phyloP scores from a whole-genome alignment of 2,329 filamentous ascomycete genomes.

The Diaporthe amygdali region DNA sequence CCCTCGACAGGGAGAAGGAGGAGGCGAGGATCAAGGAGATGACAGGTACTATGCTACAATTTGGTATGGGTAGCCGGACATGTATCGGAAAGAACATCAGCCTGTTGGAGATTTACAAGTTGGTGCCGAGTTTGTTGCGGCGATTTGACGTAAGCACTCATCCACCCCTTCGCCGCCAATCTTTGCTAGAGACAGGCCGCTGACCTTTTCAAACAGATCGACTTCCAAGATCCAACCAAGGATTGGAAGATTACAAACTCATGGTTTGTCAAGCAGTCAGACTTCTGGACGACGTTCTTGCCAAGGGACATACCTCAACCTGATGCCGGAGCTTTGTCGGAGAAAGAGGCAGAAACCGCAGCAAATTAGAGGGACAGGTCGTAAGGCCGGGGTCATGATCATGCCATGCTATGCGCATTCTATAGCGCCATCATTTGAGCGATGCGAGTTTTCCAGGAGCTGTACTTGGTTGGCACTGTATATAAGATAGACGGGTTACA shows the following conservation, averaged over 20 bases:
- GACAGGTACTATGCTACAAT: constrained; percentile 75
- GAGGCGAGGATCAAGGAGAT: constrained; percentile 66
- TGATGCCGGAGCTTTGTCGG: constrained; percentile 13
- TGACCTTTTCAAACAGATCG: constrained; percentile 44
- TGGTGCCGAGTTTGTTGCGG: constrained; percentile 65
- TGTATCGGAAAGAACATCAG: constrained; percentile 74
- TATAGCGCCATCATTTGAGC: not conserved
- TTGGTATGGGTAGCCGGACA: constrained; percentile 73
- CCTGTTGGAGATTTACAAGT: constrained; percentile 67
- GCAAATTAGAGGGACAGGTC: not conserved
- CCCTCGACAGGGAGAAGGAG: constrained; percentile 52
- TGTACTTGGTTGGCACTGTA: not conserved
- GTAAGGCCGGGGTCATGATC: not conserved
- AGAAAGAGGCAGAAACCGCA: not conserved
- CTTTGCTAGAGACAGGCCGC: constrained; percentile 39
- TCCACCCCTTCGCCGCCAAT: constrained; percentile 56
- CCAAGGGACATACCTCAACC: constrained; percentile 49
- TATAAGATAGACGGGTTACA: not conserved
- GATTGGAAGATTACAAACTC: constrained; percentile 66
- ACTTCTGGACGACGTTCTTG: constrained; percentile 55
- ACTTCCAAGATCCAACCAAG: constrained; percentile 56
- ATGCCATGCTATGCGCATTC: not conserved
- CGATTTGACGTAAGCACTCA: constrained; percentile 61
- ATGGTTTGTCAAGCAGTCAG: constrained; percentile 67
- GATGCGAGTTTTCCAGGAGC: not conserved